Evolutionary conservation across 805 yeast species (phyloP), one percentile per base, ranked within the genome.

Genomic region (Yamadazyma nakazawae): DNA sequence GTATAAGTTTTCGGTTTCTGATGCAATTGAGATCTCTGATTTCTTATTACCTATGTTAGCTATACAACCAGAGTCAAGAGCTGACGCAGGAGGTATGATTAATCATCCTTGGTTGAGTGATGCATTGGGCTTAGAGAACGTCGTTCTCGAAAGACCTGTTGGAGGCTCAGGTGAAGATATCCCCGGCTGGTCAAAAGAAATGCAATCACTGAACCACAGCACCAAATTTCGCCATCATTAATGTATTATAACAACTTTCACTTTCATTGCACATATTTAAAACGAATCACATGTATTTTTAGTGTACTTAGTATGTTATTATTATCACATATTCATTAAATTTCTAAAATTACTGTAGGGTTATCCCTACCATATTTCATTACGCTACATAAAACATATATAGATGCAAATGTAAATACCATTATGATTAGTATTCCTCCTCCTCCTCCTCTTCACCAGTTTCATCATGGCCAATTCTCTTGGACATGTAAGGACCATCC

Each of bases 401-500:
- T 17, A 31, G 21, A 14, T 34, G 32, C n/a, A 28, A 28, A 28
- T 12, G 4, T n/a, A 6, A n/a, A n/a, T n/a, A 11, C 11, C 26
- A 17, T n/a, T n/a, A 17, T n/a, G 8, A 31, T 25, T 40, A 40
- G 24, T 45, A 40, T 37, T 47, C 46, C 16, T 38, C 50, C 21
- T 42, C 50, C 21, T 42, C 43, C 18, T 37, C 46, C 7, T 26
- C 34, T 25, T 36, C 45, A 37, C 21, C 41, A 13, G 41, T 40
- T 21, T 47, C 54, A 43, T 47, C 53, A 16, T 45, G 41, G 10
- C 54, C 55, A 44, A 56, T 52, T 52, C 45, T 50, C 34, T 70
- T 94, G n/a, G 98, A 91, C 99, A 94, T 94, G 67, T 78, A 94
- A 13, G 98, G 98, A 2, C 99, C 99, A 60, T 94, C 99, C 51